These are phyloP conservation scores for Hyphopichia fennica DNA, from an alignment of 1,139 yeast genomes.

Conservation along the genomic window DNA sequence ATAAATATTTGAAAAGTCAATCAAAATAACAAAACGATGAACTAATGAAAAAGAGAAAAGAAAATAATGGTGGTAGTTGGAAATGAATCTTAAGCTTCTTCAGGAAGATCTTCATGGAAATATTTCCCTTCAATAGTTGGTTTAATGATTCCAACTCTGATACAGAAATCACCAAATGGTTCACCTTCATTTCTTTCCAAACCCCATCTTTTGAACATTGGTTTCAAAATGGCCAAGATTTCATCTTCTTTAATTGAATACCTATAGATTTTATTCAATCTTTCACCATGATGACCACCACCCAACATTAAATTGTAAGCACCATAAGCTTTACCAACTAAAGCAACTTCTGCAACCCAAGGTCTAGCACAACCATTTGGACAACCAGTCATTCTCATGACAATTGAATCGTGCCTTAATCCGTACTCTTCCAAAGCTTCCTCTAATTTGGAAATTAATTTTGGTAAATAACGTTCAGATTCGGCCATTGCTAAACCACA, in stretches of 20 bases:
- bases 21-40: background rate
- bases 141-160: conserved; percentile 81
- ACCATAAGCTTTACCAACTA: conserved; percentile 93
- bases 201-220: conserved; percentile 92
- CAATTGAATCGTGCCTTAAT: conserved; percentile 89
- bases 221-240: conserved; percentile 72
- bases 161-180: conserved; percentile 92
- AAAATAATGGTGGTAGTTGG: conserved; percentile 1
- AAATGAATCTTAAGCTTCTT: conserved; percentile 61
- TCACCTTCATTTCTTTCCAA: conserved; percentile 87
- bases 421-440: conserved; percentile 87
- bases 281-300: conserved; percentile 94
- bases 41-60: background rate
- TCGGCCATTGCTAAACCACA: conserved; percentile 99
- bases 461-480: conserved; percentile 92
- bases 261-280: conserved; percentile 86
- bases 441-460: conserved; percentile 77
- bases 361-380: conserved; percentile 99
- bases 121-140: conserved; percentile 89
- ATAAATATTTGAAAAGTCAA: background rate
- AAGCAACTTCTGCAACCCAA: conserved; percentile 95
- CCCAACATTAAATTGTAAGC: conserved; percentile 94
- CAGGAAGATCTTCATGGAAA: conserved; percentile 93
- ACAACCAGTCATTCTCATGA: conserved; percentile 99
- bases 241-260: conserved; percentile 91